A percentile compares a stretch with the other conserved stretches of the same genome.
Conservation (phyloP, 495 filamentous ascomycete species). For the Pseudevernia furfuracea region DNA sequence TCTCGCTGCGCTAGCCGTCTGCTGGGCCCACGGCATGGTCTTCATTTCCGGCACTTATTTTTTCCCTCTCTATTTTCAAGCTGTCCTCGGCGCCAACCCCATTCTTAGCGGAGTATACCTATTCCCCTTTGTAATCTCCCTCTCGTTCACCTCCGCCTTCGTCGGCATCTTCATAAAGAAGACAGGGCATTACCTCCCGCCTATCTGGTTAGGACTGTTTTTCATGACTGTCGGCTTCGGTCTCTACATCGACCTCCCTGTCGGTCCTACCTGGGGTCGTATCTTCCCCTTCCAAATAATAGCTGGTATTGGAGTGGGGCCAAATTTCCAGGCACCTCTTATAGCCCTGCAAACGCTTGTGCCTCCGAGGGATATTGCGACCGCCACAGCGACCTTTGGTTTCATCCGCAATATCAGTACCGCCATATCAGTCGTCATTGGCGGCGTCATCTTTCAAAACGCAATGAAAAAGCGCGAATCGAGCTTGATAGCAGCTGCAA, state of each 20-base stretch:
- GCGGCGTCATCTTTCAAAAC: conserved; percentile 52
- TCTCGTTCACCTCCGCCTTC: conserved; percentile 56
- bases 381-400: conserved; percentile 45
- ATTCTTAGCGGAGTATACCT: conserved; percentile 74
- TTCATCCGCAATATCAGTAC: conserved; percentile 47
- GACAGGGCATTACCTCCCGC: conserved; percentile 47
- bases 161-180: conserved; percentile 68
- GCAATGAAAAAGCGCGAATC: conserved; percentile 39
- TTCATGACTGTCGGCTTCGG: conserved; percentile 50
- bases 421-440: conserved; percentile 48
- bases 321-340: conserved; percentile 51
- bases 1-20: conserved; percentile 34
- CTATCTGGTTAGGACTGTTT: conserved; percentile 44
- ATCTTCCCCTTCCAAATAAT: conserved; percentile 50
- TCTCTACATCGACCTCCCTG: conserved; percentile 43
- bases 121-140: conserved; percentile 62
- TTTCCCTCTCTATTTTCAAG: conserved; percentile 48
- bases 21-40: conserved; percentile 36
- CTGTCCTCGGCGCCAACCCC: conserved; percentile 60
- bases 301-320: conserved; percentile 47
- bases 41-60: conserved; percentile 44
- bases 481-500: conserved; percentile 31
- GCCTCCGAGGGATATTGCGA: conserved; percentile 44
- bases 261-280: conserved; percentile 41
- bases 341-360: conserved; percentile 51